phyloP scores from a whole-genome alignment of 768 basidiomycete genomes.

The Lyophyllum shimeji region DNA sequence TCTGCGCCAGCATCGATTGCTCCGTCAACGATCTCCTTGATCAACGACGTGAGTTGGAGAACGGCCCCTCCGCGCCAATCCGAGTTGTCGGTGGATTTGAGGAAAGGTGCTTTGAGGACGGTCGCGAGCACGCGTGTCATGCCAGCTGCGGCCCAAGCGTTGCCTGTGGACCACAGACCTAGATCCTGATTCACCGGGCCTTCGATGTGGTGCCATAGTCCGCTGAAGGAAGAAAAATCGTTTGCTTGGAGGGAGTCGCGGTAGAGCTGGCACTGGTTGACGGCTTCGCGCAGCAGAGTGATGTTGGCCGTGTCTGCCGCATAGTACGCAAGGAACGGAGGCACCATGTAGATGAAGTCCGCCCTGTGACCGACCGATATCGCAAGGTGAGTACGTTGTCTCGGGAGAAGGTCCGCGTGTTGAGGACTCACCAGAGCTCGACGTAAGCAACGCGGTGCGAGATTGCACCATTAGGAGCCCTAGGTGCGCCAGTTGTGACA shows the following conservation, averaged over 20 bases:
- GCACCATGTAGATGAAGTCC: conserved; percentile 58
- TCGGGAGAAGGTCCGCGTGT: background rate
- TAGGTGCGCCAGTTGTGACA: conserved; percentile 40
- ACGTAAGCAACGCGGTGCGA: conserved; percentile 50
- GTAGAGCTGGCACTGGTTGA: conserved; percentile 50
- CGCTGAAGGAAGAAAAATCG: conserved; percentile 17
- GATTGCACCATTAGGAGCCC: conserved; percentile 46
- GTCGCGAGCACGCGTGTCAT: conserved; percentile 61
- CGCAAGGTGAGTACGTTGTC: background rate
- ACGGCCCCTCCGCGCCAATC: conserved; percentile 17
- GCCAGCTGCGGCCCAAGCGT: conserved; percentile 73
- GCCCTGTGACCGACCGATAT: conserved; percentile 31
- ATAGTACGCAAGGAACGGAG: conserved; percentile 58
- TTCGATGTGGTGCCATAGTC: conserved; percentile 32
- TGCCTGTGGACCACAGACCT: conserved; percentile 54
- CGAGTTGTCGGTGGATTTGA: background rate
- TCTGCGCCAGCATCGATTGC: conserved; percentile 13
- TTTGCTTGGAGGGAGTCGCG: conserved; percentile 37
- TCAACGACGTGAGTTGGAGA: conserved; percentile 16
- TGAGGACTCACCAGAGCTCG: conserved; percentile 45
- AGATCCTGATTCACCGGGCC: conserved; percentile 37
- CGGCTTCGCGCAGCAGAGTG: conserved; percentile 39
- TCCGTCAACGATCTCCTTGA: conserved; percentile 27
- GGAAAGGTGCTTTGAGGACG: conserved; percentile 34
- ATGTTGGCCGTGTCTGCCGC: conserved; percentile 35